These are phyloP conservation scores for Aaosphaeria arxii DNA, from an alignment of 2,329 filamentous ascomycete genomes.

Conservation along the genomic window DNA sequence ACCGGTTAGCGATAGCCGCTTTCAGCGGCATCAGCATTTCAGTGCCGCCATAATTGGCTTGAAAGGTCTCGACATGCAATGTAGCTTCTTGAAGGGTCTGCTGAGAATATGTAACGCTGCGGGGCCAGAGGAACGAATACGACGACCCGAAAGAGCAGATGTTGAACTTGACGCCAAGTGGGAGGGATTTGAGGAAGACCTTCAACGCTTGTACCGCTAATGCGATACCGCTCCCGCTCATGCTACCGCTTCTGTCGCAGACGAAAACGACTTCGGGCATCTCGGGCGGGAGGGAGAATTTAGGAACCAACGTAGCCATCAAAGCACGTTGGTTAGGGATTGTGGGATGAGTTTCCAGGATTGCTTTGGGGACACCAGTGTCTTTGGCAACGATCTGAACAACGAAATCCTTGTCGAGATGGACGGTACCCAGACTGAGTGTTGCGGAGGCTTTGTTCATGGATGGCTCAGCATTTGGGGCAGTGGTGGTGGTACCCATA, in stretches of 20 bases:
- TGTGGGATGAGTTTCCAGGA: conserved; percentile 64
- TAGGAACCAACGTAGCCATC: conserved; percentile 69
- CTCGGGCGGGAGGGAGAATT: conserved; percentile 59
- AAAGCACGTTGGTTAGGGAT: conserved; percentile 62
- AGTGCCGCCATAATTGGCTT: conserved; percentile 53
- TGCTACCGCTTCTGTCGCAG: conserved; percentile 69
- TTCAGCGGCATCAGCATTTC: conserved; percentile 50
- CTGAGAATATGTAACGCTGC: conserved; percentile 47
- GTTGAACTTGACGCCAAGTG: conserved; percentile 64
- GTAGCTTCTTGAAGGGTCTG: conserved; percentile 45
- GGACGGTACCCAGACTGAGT: conserved; percentile 51
- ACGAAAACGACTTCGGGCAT: conserved; percentile 68
- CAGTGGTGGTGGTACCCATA: conserved; percentile 57
- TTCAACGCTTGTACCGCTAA: conserved; percentile 56
- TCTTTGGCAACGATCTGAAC: conserved; percentile 62
- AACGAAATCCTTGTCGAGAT: conserved; percentile 65
- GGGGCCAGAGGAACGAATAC: conserved; percentile 47
- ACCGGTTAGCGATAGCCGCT: conserved; percentile 46
- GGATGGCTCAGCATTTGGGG: conserved; percentile 46
- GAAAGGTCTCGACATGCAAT: conserved; percentile 41
- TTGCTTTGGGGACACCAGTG: conserved; percentile 58
- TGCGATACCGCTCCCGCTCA: conserved; percentile 51
- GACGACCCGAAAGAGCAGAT: conserved; percentile 63
- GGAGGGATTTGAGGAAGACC: conserved; percentile 65
- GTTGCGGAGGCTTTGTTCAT: conserved; percentile 62